Evolutionary conservation across 2,329 filamentous ascomycete genomes (phyloP).

Genomic region (Colletotrichum sp.): DNA sequence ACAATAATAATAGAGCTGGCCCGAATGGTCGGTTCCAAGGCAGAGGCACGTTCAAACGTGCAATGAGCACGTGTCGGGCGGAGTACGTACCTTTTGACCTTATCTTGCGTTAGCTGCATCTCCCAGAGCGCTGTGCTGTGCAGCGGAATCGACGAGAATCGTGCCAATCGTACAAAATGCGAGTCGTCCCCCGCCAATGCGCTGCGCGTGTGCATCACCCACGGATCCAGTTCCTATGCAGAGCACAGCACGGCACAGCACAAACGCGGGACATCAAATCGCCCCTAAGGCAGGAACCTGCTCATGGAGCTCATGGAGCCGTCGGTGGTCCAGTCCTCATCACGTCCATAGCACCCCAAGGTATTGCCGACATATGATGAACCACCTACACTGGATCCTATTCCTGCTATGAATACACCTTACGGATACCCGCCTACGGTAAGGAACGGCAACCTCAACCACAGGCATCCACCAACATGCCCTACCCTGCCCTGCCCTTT

Average conservation of each 20-base stretch:
- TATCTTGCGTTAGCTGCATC: conserved; percentile 1
- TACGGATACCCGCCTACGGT: background rate
- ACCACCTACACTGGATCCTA: background rate
- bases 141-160: background rate
- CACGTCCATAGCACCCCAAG: background rate
- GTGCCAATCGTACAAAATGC: conserved; percentile 3
- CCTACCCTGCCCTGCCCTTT: background rate
- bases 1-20: background rate
- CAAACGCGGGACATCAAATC: background rate
- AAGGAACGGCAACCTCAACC: background rate
- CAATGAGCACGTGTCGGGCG: conserved; percentile 6
- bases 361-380: conserved; percentile 14
- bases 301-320: background rate
- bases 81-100: background rate
- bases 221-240: background rate
- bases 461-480: background rate
- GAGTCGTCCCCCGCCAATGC: conserved; percentile 6
- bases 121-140: conserved; percentile 11
- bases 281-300: background rate
- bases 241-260: conserved; percentile 10
- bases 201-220: background rate
- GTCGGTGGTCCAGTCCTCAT: background rate
- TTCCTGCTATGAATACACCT: background rate
- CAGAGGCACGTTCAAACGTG: conserved; percentile 4
- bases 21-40: background rate